Percentiles rank a stretch among this genome's conserved stretches.
phyloP scores from a whole-genome alignment of 1,284 basidiomycete species.

The Sanghuangporus weigelae region DNA sequence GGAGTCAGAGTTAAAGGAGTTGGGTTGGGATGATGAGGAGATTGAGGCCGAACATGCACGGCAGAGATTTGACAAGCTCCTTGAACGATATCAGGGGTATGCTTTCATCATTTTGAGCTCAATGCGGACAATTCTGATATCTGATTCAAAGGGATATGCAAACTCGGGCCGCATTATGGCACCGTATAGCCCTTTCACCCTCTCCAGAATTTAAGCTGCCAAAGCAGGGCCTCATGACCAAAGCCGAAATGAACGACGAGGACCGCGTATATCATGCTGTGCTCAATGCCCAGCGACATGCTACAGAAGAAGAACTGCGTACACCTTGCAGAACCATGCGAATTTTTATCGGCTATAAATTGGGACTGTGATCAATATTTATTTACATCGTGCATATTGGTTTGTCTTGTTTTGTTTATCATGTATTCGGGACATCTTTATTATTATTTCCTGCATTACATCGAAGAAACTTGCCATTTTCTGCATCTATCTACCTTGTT shows the following conservation, averaged over 20 bases:
- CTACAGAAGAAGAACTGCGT: constrained; percentile 49
- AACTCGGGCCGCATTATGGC: constrained; percentile 61
- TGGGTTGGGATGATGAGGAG: constrained; percentile 67
- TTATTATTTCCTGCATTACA: background rate
- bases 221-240: constrained; percentile 53
- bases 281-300: constrained; percentile 51
- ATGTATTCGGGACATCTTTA: background rate
- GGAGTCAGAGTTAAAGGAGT: constrained; percentile 42
- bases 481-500: background rate
- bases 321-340: constrained; percentile 55
- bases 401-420: background rate
- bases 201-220: constrained; percentile 56
- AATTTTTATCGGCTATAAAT: constrained; percentile 59
- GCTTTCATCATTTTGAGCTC: constrained; percentile 21
- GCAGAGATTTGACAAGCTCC: constrained; percentile 55
- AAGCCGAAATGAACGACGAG: constrained; percentile 65
- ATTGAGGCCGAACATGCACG: constrained; percentile 49
- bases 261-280: constrained; percentile 58
- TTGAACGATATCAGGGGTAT: constrained; percentile 58
- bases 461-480: background rate
- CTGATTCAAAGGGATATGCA: constrained; percentile 55
- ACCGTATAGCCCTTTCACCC: constrained; percentile 42
- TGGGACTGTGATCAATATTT: constrained; percentile 20
- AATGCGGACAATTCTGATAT: background rate
- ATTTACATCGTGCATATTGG: background rate